Base-by-base conservation (phyloP, 768 basidiomycete genomes). In the Dentipellis sp. region DNA sequence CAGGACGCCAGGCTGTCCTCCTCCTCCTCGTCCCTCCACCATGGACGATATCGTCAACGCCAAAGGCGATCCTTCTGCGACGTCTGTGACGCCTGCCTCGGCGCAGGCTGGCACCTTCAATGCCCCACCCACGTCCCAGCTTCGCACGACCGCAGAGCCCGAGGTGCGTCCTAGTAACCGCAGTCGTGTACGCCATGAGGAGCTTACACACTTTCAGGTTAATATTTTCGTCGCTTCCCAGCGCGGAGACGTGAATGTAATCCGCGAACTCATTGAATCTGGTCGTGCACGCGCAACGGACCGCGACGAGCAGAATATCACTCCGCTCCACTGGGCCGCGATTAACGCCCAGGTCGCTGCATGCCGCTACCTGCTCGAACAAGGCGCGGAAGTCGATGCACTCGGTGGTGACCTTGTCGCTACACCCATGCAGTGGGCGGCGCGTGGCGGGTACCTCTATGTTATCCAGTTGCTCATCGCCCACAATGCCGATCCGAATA, bases 361-460 rank as follows among this genome's bases (percentile, higher is more conserved):
- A 22, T 97, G 93, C 70, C 81, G 87, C 36, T 89, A 86, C 62
- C 76, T 99, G 16, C 75, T 99, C 37, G 91, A 94, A 61, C 84
- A 91, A 63, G 95, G 94, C 19, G 95, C 95, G 0, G 91, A 95
- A 54, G 89, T 98, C 17, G 97, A 99, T 61, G 91, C 92, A 3
- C 73, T 88, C 9, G 97, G 97, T 17, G 97, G 97, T 4, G 95
- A 98, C 69, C 80, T 99, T 29, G 77, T 87, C 29, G 95, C 94
- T 1, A 95, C 94, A 1, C 94, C 97, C 0, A 79, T 98, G 75
- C 94, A 97, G 69, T 99, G 97, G 97, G 97, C 97, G 0, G 93
- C 95, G 3, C 83, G 94, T 55, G 97, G 94, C 66, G 97, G 97
- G 19, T 94, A 97, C 72, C 82, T 98, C 66, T 95, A 97, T 66